These are phyloP conservation scores for Hypoxylon sp. DNA, from an alignment of 2,329 filamentous ascomycete species.

Conservation along the genomic window DNA sequence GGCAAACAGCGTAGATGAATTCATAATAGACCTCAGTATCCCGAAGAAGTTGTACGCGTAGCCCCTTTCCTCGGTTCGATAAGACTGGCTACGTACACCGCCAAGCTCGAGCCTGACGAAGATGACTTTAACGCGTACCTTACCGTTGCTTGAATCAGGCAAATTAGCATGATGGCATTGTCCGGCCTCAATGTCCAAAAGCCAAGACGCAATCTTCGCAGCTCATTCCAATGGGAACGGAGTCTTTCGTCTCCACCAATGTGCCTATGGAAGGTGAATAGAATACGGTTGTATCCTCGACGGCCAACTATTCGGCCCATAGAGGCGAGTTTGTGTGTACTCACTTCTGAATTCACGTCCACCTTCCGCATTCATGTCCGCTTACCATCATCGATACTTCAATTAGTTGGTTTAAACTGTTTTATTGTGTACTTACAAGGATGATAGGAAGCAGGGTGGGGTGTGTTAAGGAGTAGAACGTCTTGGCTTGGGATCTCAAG, in stretches of 20 bases:
- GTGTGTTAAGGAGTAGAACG: conserved; percentile 17
- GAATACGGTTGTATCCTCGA: not conserved
- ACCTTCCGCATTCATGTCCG: conserved; percentile 34
- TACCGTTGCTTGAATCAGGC: not conserved
- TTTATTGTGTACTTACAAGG: conserved; percentile 19
- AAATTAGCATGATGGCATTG: not conserved
- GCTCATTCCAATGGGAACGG: not conserved
- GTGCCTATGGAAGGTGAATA: conserved; percentile 15
- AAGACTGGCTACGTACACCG: not conserved
- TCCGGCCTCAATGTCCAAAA: not conserved
- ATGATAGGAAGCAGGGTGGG: conserved; percentile 12
- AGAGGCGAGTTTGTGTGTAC: conserved; percentile 7
- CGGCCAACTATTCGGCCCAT: conserved; percentile 33
- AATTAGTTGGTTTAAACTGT: conserved; percentile 22
- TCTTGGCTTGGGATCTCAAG: conserved; percentile 29
- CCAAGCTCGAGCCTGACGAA: conserved; percentile 1
- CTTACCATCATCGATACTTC: conserved; percentile 30
- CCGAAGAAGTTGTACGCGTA: not conserved
- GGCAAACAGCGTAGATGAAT: not conserved
- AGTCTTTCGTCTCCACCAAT: not conserved
- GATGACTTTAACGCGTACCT: not conserved
- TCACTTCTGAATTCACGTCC: conserved; percentile 3
- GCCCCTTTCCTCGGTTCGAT: not conserved
- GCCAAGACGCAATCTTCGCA: not conserved
- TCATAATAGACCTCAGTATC: no score